Base-by-base conservation (phyloP, 2,329 filamentous ascomycete genomes). In the Penicillium crustosum region DNA sequence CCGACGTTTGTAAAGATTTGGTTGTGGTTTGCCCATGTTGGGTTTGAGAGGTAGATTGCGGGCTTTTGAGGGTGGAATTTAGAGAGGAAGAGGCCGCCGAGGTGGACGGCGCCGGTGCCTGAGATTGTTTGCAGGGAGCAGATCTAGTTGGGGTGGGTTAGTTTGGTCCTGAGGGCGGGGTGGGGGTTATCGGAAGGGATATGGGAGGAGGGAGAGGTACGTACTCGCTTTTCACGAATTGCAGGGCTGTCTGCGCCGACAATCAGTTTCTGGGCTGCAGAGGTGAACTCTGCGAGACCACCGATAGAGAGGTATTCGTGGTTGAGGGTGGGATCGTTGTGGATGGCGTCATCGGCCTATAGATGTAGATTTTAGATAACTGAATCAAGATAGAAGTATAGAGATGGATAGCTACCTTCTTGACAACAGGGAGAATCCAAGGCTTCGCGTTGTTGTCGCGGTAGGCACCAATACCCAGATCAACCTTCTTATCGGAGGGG, bases 291-390 rank as follows among this genome's bases (percentile, higher is more conserved):
- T 55, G 88, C 79, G 59, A 97, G 84, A 72, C 94, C 94, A 62
- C 92, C 89, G 75, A 99, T 99, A 59, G 94, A 93, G 59, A 95
- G 91, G 79, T 99, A 99, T 83, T 99, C 94, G 82, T 99, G 93
- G 81, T 99, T 96, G 69, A 96, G 83, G 59, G 90, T 85, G 72
- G 93, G 92, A 78, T 97, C 92, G 73, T 89, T 89, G 76, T 88
- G 89, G 66, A 97, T 85, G 70, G 91, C 86, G 65, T 94, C 89
- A 75, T 97, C 93, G 68, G 94, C 94, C 93, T 97, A 73, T 65
- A 51, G 19, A 29, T 51, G 47, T 44, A 29, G 52, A 45, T 54
- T 53, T 59, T 19, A 44, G 55, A 48, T 36, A 17, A 35, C 3
- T 9, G 10, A 0, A 6, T 10, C 7, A 1, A 9, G 41, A 27